Conservation (phyloP, 2,329 filamentous ascomycete genomes). For the Lachnellula hyalina region DNA sequence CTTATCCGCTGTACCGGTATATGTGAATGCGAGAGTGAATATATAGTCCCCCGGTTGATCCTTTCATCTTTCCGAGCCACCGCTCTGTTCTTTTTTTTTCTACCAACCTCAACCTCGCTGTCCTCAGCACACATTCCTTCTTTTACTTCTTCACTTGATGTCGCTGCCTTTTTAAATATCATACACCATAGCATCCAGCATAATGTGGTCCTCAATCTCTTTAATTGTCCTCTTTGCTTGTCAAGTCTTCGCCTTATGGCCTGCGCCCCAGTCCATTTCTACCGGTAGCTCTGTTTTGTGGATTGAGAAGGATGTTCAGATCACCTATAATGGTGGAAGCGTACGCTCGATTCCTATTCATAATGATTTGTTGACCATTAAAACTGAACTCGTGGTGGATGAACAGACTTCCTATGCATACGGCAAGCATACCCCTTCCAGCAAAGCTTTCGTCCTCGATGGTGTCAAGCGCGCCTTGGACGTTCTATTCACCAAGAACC, state of each 20-base stretch:
- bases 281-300: constrained; percentile 49
- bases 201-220: constrained; percentile 18
- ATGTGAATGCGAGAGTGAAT: no score
- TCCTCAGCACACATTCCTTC: no score
- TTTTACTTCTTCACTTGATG: background rate
- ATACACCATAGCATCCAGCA: background rate
- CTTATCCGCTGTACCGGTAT: no score
- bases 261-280: constrained; percentile 45
- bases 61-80: no score
- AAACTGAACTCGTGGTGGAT: constrained; percentile 26
- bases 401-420: constrained; percentile 16
- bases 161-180: background rate
- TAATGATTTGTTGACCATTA: constrained; percentile 14
- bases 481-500: constrained; percentile 61
- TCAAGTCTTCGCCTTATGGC: constrained; percentile 48
- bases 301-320: constrained; percentile 45
- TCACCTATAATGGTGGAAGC: constrained; percentile 54
- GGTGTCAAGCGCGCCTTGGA: constrained; percentile 55
- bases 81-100: background rate
- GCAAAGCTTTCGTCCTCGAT: constrained; percentile 49
- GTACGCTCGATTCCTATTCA: constrained; percentile 44
- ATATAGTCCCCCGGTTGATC: no score
- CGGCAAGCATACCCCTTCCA: constrained; percentile 25
- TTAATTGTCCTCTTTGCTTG: constrained; percentile 16
- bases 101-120: background rate